Base-by-base conservation (phyloP, 1,284 basidiomycete species). In the Ganoderma lucidum region DNA sequence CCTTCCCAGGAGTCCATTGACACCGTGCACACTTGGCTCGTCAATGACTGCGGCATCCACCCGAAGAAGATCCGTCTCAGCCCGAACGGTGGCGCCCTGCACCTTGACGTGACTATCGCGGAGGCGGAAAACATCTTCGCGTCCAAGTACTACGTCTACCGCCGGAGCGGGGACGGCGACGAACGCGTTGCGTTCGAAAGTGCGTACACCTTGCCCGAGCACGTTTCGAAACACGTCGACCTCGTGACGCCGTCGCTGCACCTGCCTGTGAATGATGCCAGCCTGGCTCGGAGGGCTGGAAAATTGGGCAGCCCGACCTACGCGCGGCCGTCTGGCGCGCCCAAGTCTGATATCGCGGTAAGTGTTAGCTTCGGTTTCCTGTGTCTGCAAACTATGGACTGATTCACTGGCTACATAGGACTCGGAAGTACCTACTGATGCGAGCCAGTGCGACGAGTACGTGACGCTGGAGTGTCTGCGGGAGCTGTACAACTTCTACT, bases 401-500 rank as follows among this genome's bases (percentile, higher is more conserved):
- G 19, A 59, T 59, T 59, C 2, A 4, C 2, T 39, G 32, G 9
- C 37, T 19, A 8, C 17, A 4, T 35, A 59, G 35, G 35, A 59
- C 19, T 23, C 17, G 17, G 17, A 5, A 51, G 3, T 56, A 6
- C 41, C n/a, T 19, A 56, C 17, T 19, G 66, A 66, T 17, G 35
- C 65, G 19, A 35, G 56, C 37, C 37, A 67, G 14, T 90, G 88
- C 72, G 73, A 75, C 8, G 76, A 72, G 2, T 80, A 77, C 1
- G 83, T 89, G 62, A 89, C 88, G 0, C 87, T 87, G 15, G 77
- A 83, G 0, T 90, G 88, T 73, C 76, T 90, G 63, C 78, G 83
- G 60, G 80, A 81, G 5, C 74, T 90, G 45, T 90, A 90, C 76
- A 86, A 85, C 23, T 79, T 79, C 14, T 71, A 71, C 12, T 89